phyloP scores from a whole-genome alignment of 257 asterid species.

The Primulina eburnea region DNA sequence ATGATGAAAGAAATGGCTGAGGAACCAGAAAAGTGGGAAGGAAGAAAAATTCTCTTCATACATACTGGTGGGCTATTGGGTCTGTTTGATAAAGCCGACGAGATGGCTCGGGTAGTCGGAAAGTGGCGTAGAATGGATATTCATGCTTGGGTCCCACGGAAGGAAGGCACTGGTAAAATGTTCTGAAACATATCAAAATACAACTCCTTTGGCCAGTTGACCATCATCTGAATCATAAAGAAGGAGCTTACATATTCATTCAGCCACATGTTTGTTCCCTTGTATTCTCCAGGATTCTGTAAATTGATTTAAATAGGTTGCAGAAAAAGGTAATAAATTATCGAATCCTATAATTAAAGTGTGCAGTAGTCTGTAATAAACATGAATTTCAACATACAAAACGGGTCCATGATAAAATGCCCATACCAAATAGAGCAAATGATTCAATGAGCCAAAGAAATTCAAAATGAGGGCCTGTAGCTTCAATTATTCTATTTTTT shows the following conservation, averaged over 20 bases:
- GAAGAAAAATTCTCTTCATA: slow-evolving; percentile 75
- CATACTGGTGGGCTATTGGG: slow-evolving; percentile 95
- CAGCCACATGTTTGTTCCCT: background rate
- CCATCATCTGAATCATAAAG: background rate
- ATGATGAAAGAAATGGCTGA: slow-evolving; percentile 77
- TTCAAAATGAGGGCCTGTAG: no score
- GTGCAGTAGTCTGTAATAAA: no score
- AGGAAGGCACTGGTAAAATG: slow-evolving; percentile 87
- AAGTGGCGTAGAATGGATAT: slow-evolving; percentile 81
- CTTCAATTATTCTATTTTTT: no score
- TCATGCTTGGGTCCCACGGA: slow-evolving; percentile 51
- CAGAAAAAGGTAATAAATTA: no score
- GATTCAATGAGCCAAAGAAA: no score
- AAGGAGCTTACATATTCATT: no score
- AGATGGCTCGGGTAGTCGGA: slow-evolving; percentile 56
- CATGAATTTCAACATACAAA: no score
- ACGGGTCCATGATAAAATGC: no score
- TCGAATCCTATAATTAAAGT: no score
- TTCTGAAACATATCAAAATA: slow-evolving; percentile 34
- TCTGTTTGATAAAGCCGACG: slow-evolving; percentile 71
- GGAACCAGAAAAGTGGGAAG: slow-evolving; percentile 85
- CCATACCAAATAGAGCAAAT: no score
- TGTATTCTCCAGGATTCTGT: background rate
- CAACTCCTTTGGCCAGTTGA: slow-evolving; percentile 13
- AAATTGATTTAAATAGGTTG: no score